phyloP scores from a whole-genome alignment of 1,284 basidiomycete genomes.

The Leccinum solheimii region DNA sequence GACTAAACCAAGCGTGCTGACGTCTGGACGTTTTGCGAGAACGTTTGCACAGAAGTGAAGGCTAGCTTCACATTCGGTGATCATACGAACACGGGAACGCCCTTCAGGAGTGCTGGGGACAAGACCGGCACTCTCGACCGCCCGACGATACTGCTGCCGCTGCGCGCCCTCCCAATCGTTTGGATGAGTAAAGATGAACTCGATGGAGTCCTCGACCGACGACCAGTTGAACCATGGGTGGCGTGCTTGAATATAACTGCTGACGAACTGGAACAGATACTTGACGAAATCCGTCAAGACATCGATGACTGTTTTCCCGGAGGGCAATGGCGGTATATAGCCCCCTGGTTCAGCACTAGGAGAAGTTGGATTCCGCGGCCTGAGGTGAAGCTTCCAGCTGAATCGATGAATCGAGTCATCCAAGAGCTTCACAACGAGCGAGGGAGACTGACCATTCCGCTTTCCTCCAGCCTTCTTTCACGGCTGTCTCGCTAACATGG shows the following conservation, averaged over 20 bases:
- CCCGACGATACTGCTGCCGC: conserved; percentile 36
- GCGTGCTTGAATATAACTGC: conserved; percentile 46
- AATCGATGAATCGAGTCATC: not conserved
- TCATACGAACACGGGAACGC: conserved; percentile 38
- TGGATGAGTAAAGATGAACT: conserved; percentile 33
- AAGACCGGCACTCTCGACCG: conserved; percentile 35
- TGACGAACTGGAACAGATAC: conserved; percentile 47
- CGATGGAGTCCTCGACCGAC: conserved; percentile 31
- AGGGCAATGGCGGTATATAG: not conserved
- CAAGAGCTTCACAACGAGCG: not conserved
- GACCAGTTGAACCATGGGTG: conserved; percentile 44
- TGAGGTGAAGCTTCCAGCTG: not conserved
- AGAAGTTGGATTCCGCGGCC: not conserved
- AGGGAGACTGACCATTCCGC: not conserved
- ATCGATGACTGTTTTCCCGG: conserved; percentile 22
- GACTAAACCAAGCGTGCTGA: not conserved
- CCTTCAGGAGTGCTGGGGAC: conserved; percentile 18
- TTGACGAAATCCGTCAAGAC: conserved; percentile 48
- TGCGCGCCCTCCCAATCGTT: conserved; percentile 31
- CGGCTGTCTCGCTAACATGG: not conserved
- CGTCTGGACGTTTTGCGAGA: conserved; percentile 18
- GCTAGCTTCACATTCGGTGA: conserved; percentile 51
- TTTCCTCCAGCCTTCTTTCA: not conserved
- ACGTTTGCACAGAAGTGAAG: conserved; percentile 43
- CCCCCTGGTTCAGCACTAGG: not conserved